Evolutionary conservation across 305 asterid species (phyloP).

Genomic region (Lippia alba): DNA sequence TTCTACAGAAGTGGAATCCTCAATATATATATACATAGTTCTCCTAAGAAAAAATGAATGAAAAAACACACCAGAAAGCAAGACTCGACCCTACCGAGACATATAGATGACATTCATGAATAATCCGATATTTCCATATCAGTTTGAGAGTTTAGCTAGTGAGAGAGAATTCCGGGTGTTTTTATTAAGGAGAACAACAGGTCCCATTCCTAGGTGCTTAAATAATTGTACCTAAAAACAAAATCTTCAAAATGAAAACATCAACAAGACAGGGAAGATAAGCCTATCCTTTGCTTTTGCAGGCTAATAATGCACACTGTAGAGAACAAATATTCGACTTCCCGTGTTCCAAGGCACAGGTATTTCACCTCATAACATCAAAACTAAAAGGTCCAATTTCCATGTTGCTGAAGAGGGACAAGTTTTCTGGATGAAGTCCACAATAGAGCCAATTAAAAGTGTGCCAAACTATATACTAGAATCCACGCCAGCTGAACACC

Average conservation of each 20-base stretch:
- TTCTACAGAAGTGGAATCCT: too few relatives aligned
- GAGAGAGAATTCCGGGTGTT: not conserved
- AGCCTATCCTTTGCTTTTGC: constrained; percentile 36
- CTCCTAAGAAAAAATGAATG: too few relatives aligned
- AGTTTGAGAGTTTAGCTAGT: too few relatives aligned
- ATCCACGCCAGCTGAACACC: constrained; percentile 84
- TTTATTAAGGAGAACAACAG: constrained; percentile 28
- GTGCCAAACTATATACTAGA: constrained; percentile 90
- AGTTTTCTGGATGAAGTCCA: constrained; percentile 22
- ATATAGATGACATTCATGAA: too few relatives aligned
- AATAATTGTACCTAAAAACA: constrained; percentile 31
- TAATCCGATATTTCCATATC: too few relatives aligned
- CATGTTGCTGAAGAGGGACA: constrained; percentile 24
- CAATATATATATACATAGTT: too few relatives aligned
- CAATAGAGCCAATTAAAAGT: constrained; percentile 57
- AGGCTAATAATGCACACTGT: constrained; percentile 41
- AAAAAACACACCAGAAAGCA: too few relatives aligned
- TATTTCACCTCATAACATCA: constrained; percentile 28
- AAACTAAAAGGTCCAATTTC: constrained; percentile 27
- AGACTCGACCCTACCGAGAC: too few relatives aligned
- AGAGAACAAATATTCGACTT: constrained; percentile 37
- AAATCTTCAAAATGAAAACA: constrained; percentile 25
- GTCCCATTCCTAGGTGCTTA: constrained; percentile 25
- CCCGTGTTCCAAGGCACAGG: constrained; percentile 28
- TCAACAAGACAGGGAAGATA: constrained; percentile 17